Evolutionary conservation across 306 rosid species (phyloP).

Genomic region (Begonia masoniana): DNA sequence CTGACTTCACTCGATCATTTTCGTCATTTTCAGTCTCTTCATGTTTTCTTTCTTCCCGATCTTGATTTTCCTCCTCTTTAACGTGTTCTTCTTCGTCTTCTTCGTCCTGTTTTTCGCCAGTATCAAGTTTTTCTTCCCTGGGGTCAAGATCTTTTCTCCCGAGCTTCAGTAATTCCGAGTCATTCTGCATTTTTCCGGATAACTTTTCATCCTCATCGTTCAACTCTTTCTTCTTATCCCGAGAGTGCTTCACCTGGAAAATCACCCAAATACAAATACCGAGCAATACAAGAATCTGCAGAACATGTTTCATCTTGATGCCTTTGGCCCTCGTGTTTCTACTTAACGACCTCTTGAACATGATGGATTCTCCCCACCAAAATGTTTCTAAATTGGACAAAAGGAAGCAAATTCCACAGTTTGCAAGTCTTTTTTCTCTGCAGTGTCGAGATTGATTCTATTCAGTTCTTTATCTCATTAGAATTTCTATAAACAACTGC

Average conservation of each 20-base stretch:
- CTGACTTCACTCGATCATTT: conserved; percentile 50
- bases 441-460: too few species aligned
- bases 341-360: conserved; percentile 56
- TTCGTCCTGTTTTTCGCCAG: conserved; percentile 40
- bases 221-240: conserved; percentile 69
- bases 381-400: neutral
- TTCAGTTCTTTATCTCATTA: too few species aligned
- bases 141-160: conserved; percentile 77
- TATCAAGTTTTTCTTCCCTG: conserved; percentile 20
- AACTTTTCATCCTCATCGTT: conserved; percentile 31
- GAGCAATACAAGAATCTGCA: conserved; percentile 62
- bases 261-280: conserved; percentile 86
- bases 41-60: conserved; percentile 41
- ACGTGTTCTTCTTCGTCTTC: conserved; percentile 60
- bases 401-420: too few species aligned
- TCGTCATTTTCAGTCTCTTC: conserved; percentile 55
- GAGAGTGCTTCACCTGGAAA: conserved; percentile 90
- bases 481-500: too few species aligned
- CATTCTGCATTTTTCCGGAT: conserved; percentile 10
- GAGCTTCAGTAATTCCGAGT: conserved; percentile 30
- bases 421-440: too few species aligned
- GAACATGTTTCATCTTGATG: conserved; percentile 57
- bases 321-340: conserved; percentile 66
- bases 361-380: conserved; percentile 21
- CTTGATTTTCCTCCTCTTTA: conserved; percentile 30